Percentiles rank a stretch among this genome's conserved stretches.
These are phyloP conservation scores for Carnegiea gigantea DNA, from an alignment of 179 eudicot genomes.

Conservation along the genomic window DNA sequence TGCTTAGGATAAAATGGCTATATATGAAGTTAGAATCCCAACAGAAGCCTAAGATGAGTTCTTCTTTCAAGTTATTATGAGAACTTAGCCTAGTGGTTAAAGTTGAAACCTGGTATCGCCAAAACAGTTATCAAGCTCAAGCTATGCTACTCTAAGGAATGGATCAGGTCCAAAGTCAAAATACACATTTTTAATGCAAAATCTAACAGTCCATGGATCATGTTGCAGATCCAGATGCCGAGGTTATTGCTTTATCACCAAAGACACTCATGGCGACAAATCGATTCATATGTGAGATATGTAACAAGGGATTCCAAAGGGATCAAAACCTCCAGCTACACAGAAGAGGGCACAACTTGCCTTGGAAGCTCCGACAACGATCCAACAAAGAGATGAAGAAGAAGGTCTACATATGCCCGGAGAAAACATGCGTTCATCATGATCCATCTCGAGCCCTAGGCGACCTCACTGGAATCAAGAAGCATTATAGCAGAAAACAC, in stretches of 20 bases:
- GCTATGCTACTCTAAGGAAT: not conserved
- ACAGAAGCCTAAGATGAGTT: not conserved
- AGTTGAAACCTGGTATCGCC: not conserved
- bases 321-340: constrained; percentile 42
- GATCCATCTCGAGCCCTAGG: constrained; percentile 36
- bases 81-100: not conserved
- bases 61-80: not conserved
- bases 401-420: constrained; percentile 39
- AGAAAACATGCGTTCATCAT: constrained; percentile 36
- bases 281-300: constrained; percentile 41
- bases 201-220: constrained; percentile 7
- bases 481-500: constrained; percentile 39
- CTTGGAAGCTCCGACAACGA: constrained; percentile 38
- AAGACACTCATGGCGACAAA: constrained; percentile 38
- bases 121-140: not conserved
- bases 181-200: not conserved
- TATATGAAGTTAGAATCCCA: not conserved
- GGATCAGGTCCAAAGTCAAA: not conserved
- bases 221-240: constrained; percentile 38
- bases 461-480: constrained; percentile 36
- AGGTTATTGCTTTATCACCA: constrained; percentile 36
- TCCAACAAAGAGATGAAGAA: constrained; percentile 36
- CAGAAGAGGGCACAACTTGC: constrained; percentile 41
- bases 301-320: constrained; percentile 41
- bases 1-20: not conserved